phyloP scores from a whole-genome alignment of 2,329 filamentous ascomycete species.

The Fonsecaea pedrosoi region DNA sequence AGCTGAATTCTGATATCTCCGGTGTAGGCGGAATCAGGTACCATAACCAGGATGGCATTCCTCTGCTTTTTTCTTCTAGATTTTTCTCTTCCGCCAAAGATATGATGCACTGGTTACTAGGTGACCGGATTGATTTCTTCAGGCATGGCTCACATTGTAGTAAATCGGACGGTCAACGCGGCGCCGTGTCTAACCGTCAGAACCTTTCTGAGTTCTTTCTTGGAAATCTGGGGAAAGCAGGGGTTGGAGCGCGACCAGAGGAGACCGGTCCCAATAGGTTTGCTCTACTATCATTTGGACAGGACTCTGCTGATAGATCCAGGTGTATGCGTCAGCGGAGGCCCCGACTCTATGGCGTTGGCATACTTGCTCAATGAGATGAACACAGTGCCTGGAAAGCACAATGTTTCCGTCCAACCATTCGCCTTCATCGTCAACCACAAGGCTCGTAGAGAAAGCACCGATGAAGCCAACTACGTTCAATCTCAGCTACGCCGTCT shows the following conservation, averaged over 20 bases:
- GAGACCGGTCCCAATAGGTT: constrained; percentile 24
- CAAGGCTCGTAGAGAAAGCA: constrained; percentile 61
- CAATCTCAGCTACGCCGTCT: constrained; percentile 52
- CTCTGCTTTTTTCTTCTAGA: background rate
- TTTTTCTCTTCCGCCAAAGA: background rate
- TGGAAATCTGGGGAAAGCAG: constrained; percentile 7
- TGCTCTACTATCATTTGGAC: background rate
- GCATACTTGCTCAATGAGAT: constrained; percentile 71
- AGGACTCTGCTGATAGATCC: constrained; percentile 8
- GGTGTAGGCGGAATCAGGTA: background rate
- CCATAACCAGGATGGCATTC: background rate
- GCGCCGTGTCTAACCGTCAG: background rate
- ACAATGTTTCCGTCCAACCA: constrained; percentile 43
- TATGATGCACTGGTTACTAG: background rate
- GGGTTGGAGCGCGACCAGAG: background rate
- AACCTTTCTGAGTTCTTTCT: constrained; percentile 3
- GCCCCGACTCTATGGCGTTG: constrained; percentile 97
- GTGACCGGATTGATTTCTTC: background rate
- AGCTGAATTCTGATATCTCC: background rate
- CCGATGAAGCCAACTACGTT: constrained; percentile 61
- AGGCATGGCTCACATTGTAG: background rate
- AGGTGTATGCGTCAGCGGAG: constrained; percentile 80
- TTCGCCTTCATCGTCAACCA: constrained; percentile 69
- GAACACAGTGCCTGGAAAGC: constrained; percentile 31
- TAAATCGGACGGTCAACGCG: background rate